phyloP scores from a whole-genome alignment of 345 rosid species.

The Rhodamnia rubescens region DNA sequence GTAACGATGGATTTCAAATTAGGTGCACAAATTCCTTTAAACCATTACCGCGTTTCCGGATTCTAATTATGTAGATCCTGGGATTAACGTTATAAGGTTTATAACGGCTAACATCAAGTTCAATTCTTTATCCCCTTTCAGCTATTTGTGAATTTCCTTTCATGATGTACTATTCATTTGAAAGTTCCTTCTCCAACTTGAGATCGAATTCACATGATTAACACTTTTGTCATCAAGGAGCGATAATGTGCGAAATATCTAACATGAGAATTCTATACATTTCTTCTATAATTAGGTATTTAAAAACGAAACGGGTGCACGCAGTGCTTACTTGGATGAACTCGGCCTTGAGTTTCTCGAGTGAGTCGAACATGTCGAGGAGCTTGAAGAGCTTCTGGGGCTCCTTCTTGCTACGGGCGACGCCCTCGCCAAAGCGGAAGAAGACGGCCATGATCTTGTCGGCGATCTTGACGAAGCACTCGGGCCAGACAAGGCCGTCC shows the following conservation, averaged over 20 bases:
- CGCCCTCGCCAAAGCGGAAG: constrained; percentile 61
- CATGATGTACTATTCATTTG: no score
- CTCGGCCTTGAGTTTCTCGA: constrained; percentile 34
- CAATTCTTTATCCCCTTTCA: no score
- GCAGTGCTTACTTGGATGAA: constrained; percentile 7
- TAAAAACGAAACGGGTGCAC: background rate
- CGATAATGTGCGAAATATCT: background rate
- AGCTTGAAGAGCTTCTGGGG: constrained; percentile 66
- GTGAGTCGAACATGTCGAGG: constrained; percentile 47
- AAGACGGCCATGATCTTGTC: constrained; percentile 67
- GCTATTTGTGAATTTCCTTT: no score
- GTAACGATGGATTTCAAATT: no score
- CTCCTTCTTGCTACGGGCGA: constrained; percentile 48
- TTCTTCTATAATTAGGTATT: background rate
- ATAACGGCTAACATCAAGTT: no score
- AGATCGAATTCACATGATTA: no score
- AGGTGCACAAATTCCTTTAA: no score
- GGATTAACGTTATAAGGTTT: no score
- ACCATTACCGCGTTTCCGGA: no score
- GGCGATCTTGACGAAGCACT: constrained; percentile 52
- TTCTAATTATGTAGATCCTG: no score
- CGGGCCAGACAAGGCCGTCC: constrained; percentile 41
- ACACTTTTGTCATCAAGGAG: background rate
- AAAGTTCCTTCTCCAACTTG: no score
- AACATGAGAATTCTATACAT: background rate